phyloP scores from a whole-genome alignment of 2,329 filamentous ascomycete genomes.

The Calonectria naviculata region DNA sequence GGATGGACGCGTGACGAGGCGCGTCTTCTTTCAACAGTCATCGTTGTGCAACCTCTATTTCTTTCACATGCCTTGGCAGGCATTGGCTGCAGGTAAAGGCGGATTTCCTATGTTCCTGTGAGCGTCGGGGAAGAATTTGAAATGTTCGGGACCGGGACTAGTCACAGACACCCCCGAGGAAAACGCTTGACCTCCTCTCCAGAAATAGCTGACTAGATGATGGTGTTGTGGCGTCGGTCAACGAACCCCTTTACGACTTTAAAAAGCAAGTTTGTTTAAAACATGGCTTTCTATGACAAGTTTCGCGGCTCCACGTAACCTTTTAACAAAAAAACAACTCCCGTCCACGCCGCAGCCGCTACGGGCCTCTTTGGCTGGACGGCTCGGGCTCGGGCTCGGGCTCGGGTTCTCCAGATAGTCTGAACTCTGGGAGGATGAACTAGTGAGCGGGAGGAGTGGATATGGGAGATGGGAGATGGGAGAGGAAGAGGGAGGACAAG shows the following conservation, averaged over 20 bases:
- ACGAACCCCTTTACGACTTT: not conserved
- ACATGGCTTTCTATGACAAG: not conserved
- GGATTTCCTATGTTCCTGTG: not conserved
- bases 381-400: constrained; percentile 2
- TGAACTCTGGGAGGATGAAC: constrained; percentile 9
- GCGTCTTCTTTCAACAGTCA: constrained; percentile 22
- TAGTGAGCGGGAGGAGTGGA: constrained; percentile 12
- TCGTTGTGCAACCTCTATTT: constrained; percentile 25
- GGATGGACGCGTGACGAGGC: constrained; percentile 35
- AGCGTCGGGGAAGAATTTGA: not conserved
- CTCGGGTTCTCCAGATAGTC: constrained; percentile 6
- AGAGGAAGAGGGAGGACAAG: not conserved
- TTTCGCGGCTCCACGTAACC: not conserved
- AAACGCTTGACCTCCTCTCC: constrained; percentile 1
- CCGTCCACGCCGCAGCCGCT: not conserved
- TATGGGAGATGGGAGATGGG: not conserved
- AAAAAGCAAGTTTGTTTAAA: not conserved
- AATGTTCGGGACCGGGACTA: constrained; percentile 9
- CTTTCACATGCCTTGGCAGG: constrained; percentile 20
- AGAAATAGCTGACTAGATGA: not conserved
- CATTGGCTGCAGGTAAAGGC: constrained; percentile 8
- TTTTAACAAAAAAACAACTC: not conserved
- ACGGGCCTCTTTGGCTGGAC: not conserved
- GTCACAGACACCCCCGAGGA: not conserved
- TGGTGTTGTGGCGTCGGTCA: constrained; percentile 13